These are phyloP conservation scores for Gnetum montanum DNA, from an alignment of 75 land plant genomes.

Conservation along the genomic window DNA sequence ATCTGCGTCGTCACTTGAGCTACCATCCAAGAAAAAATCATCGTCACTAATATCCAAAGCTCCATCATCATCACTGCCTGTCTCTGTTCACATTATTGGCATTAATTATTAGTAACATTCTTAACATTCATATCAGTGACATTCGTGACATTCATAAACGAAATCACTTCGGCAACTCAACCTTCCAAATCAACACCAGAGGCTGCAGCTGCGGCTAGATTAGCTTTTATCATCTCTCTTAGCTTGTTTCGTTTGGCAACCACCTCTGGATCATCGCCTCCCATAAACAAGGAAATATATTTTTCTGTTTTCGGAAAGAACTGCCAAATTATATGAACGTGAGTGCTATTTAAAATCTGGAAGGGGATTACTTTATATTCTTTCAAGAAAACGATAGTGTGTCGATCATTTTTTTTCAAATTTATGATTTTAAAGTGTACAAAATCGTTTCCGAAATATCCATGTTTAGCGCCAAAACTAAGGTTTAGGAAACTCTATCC, in stretches of 20 bases:
- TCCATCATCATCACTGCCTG: conserved; percentile 96
- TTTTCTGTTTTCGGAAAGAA: conserved; percentile 97
- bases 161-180: conserved; percentile 10
- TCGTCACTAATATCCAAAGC: conserved; percentile 76
- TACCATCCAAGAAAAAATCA: conserved; percentile 87
- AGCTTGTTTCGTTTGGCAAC: conserved; percentile 55
- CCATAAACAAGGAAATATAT: conserved; percentile 83
- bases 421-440: no score
- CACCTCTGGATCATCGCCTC: conserved; percentile 62
- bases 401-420: no score
- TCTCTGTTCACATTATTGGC: conserved; percentile 43
- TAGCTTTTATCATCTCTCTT: conserved; percentile 80
- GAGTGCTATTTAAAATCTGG: background rate
- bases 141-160: background rate
- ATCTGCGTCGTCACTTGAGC: conserved; percentile 95
- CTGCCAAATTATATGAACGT: conserved; percentile 67
- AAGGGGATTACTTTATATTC: background rate
- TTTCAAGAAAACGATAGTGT: conserved; percentile 1
- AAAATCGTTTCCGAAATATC: no score
- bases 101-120: conserved; percentile 1
- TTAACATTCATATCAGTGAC: background rate
- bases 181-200: conserved; percentile 95
- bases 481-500: no score
- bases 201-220: conserved; percentile 82
- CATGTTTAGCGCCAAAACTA: no score